Percentiles rank a stretch among this genome's conserved stretches.
These are phyloP conservation scores for Solanum bulbocastanum DNA, from an alignment of 257 asterid species.

Conservation along the genomic window DNA sequence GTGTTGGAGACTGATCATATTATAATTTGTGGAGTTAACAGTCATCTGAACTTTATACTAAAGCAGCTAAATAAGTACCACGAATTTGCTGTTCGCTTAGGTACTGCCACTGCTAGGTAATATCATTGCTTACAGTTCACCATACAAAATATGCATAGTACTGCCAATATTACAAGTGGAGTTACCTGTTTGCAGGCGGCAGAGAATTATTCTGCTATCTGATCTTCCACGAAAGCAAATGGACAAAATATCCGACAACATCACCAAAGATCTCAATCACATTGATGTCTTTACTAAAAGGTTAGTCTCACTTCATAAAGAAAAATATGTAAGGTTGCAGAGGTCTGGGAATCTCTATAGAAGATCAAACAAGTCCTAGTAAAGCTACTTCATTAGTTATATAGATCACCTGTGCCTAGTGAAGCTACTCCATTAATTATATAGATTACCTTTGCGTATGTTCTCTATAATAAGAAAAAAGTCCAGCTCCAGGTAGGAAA, in stretches of 20 bases:
- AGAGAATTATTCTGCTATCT: slow-evolving; percentile 80
- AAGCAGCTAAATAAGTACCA: slow-evolving; percentile 94
- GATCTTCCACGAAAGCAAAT: slow-evolving; percentile 97
- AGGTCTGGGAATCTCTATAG: neutral
- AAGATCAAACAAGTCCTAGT: neutral
- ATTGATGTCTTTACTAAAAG: slow-evolving; percentile 85
- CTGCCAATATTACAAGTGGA: slow-evolving; percentile 8
- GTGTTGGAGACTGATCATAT: slow-evolving; percentile 87
- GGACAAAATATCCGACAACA: slow-evolving; percentile 70
- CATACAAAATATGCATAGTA: neutral
- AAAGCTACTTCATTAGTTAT: neutral
- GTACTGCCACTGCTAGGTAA: slow-evolving; percentile 93
- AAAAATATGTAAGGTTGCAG: neutral
- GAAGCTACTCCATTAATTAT: neutral
- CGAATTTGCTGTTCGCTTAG: slow-evolving; percentile 82
- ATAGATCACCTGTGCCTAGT: neutral
- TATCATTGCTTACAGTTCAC: neutral
- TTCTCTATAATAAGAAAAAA: neutral
- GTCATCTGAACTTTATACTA: slow-evolving; percentile 69
- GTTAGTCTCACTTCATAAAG: slow-evolving; percentile 11
- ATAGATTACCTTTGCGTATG: neutral
- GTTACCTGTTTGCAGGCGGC: slow-evolving; percentile 52
- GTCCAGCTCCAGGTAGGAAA: neutral
- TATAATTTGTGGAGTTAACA: slow-evolving; percentile 81
- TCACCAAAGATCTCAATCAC: slow-evolving; percentile 84